A percentile compares a stretch with the other conserved stretches of the same genome.
These are phyloP conservation scores for Perilla frutescens DNA, from an alignment of 257 asterid species.

Conservation along the genomic window DNA sequence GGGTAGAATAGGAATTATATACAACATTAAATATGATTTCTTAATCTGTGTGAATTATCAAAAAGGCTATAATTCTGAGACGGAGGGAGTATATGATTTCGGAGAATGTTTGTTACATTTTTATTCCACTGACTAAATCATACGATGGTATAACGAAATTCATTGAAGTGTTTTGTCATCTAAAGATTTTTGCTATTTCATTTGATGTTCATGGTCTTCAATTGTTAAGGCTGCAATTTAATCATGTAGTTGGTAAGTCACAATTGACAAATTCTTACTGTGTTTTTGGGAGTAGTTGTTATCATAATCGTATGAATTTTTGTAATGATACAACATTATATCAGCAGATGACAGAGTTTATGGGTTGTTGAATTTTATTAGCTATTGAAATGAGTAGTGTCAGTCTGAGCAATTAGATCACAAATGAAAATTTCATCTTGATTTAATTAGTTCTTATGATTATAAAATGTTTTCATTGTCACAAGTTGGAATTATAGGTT, in stretches of 20 bases:
- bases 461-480: slow-evolving; percentile 5
- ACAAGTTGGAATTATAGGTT: too few relatives aligned
- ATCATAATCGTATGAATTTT: too few relatives aligned
- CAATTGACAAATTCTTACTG: background rate
- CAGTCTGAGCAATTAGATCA: background rate
- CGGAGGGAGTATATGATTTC: too few relatives aligned
- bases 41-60: too few relatives aligned
- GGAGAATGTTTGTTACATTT: background rate
- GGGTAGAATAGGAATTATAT: too few relatives aligned
- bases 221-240: slow-evolving; percentile 14
- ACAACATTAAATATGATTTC: too few relatives aligned
- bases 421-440: background rate
- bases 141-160: background rate
- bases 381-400: background rate
- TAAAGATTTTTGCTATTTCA: background rate
- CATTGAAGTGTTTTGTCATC: background rate
- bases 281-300: background rate
- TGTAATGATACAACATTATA: too few relatives aligned
- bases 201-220: slow-evolving; percentile 8
- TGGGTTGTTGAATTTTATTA: background rate
- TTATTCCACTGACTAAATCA: background rate
- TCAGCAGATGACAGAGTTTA: background rate
- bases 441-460: slow-evolving; percentile 4
- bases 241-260: slow-evolving; percentile 3
- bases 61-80: too few relatives aligned